Percentiles rank a stretch among this genome's conserved stretches.
Conservation (phyloP, 345 rosid species). For the Durio zibethinus region DNA sequence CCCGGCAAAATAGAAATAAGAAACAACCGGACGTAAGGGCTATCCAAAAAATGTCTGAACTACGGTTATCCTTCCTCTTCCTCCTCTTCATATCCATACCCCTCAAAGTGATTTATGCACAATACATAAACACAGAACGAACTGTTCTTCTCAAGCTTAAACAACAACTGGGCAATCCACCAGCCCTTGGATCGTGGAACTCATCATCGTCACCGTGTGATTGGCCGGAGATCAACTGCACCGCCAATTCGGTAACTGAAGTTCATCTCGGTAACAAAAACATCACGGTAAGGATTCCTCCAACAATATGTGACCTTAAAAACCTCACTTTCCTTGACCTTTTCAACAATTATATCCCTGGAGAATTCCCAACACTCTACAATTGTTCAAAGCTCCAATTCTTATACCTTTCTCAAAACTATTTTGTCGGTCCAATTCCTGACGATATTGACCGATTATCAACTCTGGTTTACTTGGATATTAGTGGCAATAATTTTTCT, state of each 20-base stretch:
- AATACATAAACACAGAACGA: conserved; percentile 26
- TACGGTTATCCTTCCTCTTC: conserved; percentile 7
- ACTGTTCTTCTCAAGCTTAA: conserved; percentile 51
- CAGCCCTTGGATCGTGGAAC: conserved; percentile 57
- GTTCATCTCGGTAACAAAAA: conserved; percentile 27
- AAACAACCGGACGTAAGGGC: no score
- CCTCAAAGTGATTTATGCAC: conserved; percentile 41
- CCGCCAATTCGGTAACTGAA: conserved; percentile 39
- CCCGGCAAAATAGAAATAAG: conserved; percentile 4
- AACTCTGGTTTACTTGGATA: conserved; percentile 41
- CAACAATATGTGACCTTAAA: conserved; percentile 59
- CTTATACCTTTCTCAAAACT: conserved; percentile 63
- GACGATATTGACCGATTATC: conserved; percentile 52
- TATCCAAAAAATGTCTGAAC: not conserved
- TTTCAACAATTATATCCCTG: conserved; percentile 46
- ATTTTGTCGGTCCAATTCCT: conserved; percentile 66
- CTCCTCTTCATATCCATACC: conserved; percentile 37
- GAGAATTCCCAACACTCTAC: conserved; percentile 61
- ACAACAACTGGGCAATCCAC: conserved; percentile 55
- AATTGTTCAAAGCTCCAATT: conserved; percentile 53
- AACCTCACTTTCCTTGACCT: conserved; percentile 46
- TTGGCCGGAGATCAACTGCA: conserved; percentile 59
- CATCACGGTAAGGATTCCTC: conserved; percentile 51
- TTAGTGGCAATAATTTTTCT: conserved; percentile 57
- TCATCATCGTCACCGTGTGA: conserved; percentile 53